These are phyloP conservation scores for Diaporthe aspalathi DNA, from an alignment of 2,329 filamentous ascomycete genomes.

Conservation along the genomic window DNA sequence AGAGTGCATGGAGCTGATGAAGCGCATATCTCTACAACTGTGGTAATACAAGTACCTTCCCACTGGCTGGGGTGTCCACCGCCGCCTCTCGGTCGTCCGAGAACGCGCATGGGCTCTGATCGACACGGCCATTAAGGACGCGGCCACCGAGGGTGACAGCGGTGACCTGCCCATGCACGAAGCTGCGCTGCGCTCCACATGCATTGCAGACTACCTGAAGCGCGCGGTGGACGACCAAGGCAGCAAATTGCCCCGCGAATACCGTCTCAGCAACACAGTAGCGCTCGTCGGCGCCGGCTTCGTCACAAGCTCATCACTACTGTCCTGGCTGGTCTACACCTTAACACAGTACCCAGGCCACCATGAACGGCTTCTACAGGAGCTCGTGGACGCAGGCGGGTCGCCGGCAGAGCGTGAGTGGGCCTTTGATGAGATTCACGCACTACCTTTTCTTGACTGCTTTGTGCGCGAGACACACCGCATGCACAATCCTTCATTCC, in stretches of 20 bases:
- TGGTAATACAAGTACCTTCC: not conserved
- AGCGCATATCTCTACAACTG: not conserved
- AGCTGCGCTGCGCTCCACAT: not conserved
- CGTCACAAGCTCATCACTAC: not conserved
- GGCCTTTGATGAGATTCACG: not conserved
- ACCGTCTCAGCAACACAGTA: not conserved
- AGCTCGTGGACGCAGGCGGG: not conserved
- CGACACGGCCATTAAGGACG: too few species aligned
- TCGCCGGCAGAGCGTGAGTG: not conserved
- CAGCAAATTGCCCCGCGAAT: not conserved
- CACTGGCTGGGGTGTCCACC: not conserved
- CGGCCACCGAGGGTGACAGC: not conserved
- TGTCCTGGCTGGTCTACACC: not conserved
- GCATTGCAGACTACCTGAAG: not conserved
- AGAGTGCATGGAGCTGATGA: not conserved
- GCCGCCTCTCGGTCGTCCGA: too few species aligned
- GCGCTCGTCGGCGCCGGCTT: not conserved
- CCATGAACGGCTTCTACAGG: slow-evolving; percentile 2
- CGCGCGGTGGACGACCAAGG: not conserved
- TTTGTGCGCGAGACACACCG: slow-evolving; percentile 3
- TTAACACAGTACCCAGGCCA: not conserved
- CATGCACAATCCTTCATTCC: slow-evolving; percentile 8
- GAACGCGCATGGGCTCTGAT: not conserved
- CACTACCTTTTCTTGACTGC: not conserved
- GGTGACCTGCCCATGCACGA: not conserved